Percentiles rank a stretch among this genome's conserved stretches.
These are phyloP conservation scores for Daedaleopsis nitida DNA, from an alignment of 768 basidiomycete species.

Conservation along the genomic window DNA sequence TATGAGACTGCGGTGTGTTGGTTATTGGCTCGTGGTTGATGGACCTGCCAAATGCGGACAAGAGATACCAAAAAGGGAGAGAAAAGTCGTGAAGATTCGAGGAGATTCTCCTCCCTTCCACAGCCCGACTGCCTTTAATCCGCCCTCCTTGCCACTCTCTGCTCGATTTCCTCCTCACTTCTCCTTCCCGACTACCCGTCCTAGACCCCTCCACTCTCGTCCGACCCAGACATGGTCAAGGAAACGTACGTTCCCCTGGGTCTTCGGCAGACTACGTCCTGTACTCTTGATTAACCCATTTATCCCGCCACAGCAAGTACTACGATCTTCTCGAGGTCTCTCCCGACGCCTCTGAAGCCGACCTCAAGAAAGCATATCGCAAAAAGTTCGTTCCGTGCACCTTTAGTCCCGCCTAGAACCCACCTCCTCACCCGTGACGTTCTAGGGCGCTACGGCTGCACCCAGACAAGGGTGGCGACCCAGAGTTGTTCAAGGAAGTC, in stretches of 20 bases:
- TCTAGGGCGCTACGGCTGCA: constrained; percentile 79
- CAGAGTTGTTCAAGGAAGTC: constrained; percentile 96
- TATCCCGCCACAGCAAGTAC: constrained; percentile 61
- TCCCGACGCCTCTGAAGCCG: constrained; percentile 75
- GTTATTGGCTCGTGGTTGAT: neutral
- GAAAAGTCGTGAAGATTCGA: constrained; percentile 22
- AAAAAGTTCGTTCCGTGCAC: constrained; percentile 63
- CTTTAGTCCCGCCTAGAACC: constrained; percentile 1
- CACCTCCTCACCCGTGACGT: constrained; percentile 11
- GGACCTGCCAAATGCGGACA: constrained; percentile 4
- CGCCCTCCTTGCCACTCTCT: neutral
- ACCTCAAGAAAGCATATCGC: constrained; percentile 94
- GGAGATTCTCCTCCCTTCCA: constrained; percentile 43
- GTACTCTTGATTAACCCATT: constrained; percentile 9
- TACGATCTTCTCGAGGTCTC: constrained; percentile 91
- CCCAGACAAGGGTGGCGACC: constrained; percentile 95
- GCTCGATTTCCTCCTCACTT: constrained; percentile 8
- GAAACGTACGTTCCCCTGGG: constrained; percentile 54
- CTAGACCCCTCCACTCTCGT: constrained; percentile 10
- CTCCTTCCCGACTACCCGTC: constrained; percentile 14
- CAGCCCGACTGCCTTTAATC: constrained; percentile 32
- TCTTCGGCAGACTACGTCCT: neutral
- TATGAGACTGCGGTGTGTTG: neutral
- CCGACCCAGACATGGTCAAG: constrained; percentile 55
- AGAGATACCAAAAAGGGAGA: constrained; percentile 10